Conservation (phyloP, 805 yeast species). For the Starmerella bombi region DNA sequence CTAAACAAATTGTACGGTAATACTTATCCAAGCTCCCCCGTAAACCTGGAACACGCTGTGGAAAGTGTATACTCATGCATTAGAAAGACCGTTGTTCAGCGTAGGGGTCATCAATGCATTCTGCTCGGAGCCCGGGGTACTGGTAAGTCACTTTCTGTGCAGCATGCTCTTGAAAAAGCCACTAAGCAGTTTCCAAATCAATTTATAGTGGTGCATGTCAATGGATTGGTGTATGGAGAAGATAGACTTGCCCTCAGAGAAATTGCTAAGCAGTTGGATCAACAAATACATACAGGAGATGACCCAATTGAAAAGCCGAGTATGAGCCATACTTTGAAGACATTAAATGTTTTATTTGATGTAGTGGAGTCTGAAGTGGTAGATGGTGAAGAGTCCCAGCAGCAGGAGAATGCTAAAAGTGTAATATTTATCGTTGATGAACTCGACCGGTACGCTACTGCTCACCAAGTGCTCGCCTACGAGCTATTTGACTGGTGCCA, state of each 20-base stretch:
- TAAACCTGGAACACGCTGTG: constrained; percentile 30
- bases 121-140: constrained; percentile 67
- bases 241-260: constrained; percentile 72
- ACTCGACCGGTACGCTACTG: constrained; percentile 60
- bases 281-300: constrained; percentile 24
- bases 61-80: constrained; percentile 45
- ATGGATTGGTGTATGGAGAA: constrained; percentile 59
- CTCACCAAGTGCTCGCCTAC: constrained; percentile 72
- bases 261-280: constrained; percentile 72
- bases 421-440: constrained; percentile 74
- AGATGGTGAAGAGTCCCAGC: constrained; percentile 9
- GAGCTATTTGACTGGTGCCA: constrained; percentile 82
- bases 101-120: constrained; percentile 71
- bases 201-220: constrained; percentile 49
- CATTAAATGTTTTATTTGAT: constrained; percentile 23
- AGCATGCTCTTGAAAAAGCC: constrained; percentile 41
- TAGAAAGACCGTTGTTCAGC: constrained; percentile 48
- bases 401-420: constrained; percentile 6
- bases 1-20: constrained; percentile 25
- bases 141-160: constrained; percentile 59
- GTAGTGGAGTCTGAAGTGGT: constrained; percentile 11
- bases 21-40: constrained; percentile 20
- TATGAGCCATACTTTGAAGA: constrained; percentile 22
- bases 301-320: constrained; percentile 25
- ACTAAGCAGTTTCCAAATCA: constrained; percentile 30